Evolutionary conservation across 495 filamentous ascomycete species (phyloP), one percentile per base, ranked within the genome.

Genomic region (Tetracladium marchalianum): DNA sequence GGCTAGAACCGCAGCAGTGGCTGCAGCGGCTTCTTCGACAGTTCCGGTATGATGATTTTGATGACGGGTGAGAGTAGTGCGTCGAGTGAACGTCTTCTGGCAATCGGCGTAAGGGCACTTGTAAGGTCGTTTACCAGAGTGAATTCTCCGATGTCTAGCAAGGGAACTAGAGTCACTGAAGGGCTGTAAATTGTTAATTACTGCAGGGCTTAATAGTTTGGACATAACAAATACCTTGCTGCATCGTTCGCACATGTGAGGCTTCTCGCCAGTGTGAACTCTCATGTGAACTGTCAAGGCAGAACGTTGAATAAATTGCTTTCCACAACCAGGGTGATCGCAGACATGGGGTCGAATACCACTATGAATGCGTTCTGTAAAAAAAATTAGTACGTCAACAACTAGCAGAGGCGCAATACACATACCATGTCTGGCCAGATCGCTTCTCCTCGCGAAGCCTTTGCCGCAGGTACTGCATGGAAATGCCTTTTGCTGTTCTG

Each of bases 261-360:
- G 92, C 62, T 98, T 98, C 64, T 98, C 92, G 38, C 92, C 92
- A 1, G 92, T 97, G 56, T 98, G 92, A 31, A 97, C 92, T 41
- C 92, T 82, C 51, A 82, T 78, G 63, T 98, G 92, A 4, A 98
- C 92, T 1, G 92, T 98, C 62, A 98, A 70, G 8, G 92, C 92
- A n/a, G 92, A 96, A 31, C 92, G 80, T 58, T 98, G 92, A 52
- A 98, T 98, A 61, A 98, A 98, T 57, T 90, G 89, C 61, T 97
- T 98, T 27, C 81, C 81, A 63, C 92, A 98, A 13, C 82, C 83
- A 34, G 84, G 84, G 62, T 78, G 84, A 52, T 95, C 90, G 63
- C 92, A 98, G 37, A 88, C 85, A 64, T 98, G 92, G 32, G 92
- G 92, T 33, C 93, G 73, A 36, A 90, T 71, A 11, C 93, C 93